phyloP scores from a whole-genome alignment of 2,329 filamentous ascomycete genomes.

The Pseudogymnoascus sp. region DNA sequence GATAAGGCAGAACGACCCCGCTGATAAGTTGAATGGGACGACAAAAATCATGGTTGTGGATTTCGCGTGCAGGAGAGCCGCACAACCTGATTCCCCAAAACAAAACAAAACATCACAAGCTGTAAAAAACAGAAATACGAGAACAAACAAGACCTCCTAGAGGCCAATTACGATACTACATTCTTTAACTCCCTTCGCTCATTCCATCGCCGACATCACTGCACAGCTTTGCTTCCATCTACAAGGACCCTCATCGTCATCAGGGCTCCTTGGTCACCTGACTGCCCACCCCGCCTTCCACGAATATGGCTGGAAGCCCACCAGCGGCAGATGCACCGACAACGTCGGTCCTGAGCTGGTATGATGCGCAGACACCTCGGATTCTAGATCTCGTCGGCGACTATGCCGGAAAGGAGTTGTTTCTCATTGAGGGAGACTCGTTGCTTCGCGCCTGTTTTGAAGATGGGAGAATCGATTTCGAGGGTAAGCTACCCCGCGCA shows the following conservation, averaged over 20 bases:
- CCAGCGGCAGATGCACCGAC: neutral
- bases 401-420: conserved; percentile 66
- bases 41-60: conserved; percentile 6
- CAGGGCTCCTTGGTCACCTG: conserved; percentile 5
- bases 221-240: conserved; percentile 1
- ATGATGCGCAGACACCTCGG: conserved; percentile 36
- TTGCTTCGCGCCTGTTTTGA: conserved; percentile 57
- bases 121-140: conserved; percentile 1
- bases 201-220: neutral
- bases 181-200: neutral
- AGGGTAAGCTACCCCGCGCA: conserved; percentile 31
- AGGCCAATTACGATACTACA: conserved; percentile 2
- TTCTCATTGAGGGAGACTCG: conserved; percentile 66
- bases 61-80: conserved; percentile 8
- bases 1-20: conserved; percentile 7
- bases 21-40: conserved; percentile 3
- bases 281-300: conserved; percentile 3
- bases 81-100: conserved; percentile 8
- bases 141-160: neutral
- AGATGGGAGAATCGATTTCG: conserved; percentile 57
- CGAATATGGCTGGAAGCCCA: conserved; percentile 8
- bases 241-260: conserved; percentile 6
- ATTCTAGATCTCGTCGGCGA: conserved; percentile 63
- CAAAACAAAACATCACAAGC: conserved; percentile 8
- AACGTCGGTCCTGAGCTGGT: conserved; percentile 28